phyloP scores from a whole-genome alignment of 257 asterid genomes.

The Scutellaria minor region DNA sequence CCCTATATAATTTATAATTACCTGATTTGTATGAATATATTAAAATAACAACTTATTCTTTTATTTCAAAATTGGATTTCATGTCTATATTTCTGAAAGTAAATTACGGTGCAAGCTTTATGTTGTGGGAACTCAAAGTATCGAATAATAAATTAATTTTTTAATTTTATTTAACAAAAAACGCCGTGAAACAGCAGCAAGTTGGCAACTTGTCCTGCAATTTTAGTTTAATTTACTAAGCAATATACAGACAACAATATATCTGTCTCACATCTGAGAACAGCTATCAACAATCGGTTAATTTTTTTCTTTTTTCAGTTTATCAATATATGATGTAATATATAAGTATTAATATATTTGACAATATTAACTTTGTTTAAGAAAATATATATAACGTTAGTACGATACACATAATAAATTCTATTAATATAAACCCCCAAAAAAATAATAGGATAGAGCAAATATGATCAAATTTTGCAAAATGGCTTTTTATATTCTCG shows the following conservation, averaged over 20 bases:
- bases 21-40: too few relatives aligned
- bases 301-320: not conserved
- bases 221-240: slow-evolving; percentile 1
- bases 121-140: not conserved
- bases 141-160: not conserved
- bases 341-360: not conserved
- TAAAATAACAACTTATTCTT: too few relatives aligned
- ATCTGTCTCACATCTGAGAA: not conserved
- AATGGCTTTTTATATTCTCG: too few relatives aligned
- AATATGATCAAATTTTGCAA: too few relatives aligned
- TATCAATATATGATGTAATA: too few relatives aligned
- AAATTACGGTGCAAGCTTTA: not conserved
- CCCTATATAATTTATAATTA: too few relatives aligned
- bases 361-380: not conserved
- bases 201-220: slow-evolving; percentile 15
- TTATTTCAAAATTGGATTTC: too few relatives aligned
- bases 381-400: too few relatives aligned
- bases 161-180: too few relatives aligned
- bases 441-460: too few relatives aligned
- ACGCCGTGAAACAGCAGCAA: not conserved
- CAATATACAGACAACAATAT: not conserved
- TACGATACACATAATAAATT: too few relatives aligned
- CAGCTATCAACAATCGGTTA: not conserved
- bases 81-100: not conserved
- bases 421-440: too few relatives aligned